Conservation (phyloP, 2,329 filamentous ascomycete species). For the Geosmithia morbida region DNA sequence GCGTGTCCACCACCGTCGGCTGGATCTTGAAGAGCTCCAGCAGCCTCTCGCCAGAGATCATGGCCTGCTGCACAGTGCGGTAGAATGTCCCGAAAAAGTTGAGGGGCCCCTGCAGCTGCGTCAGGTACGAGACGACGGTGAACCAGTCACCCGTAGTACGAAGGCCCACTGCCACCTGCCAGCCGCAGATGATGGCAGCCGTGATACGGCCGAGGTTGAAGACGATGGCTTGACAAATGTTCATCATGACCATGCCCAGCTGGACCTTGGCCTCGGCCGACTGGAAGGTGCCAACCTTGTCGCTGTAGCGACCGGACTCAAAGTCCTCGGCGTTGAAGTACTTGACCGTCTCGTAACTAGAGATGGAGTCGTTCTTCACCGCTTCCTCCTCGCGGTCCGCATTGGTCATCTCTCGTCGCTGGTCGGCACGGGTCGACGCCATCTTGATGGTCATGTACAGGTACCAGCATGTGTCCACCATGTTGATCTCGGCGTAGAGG, state of each 20-base stretch:
- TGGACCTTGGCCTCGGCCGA: constrained; percentile 62
- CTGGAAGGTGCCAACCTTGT: constrained; percentile 59
- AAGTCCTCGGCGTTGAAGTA: constrained; percentile 79
- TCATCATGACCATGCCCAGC: constrained; percentile 65
- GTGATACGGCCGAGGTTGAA: constrained; percentile 66
- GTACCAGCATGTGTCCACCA: constrained; percentile 89
- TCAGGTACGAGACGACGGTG: constrained; percentile 59
- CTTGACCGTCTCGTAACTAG: constrained; percentile 93
- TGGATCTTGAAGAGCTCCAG: constrained; percentile 93
- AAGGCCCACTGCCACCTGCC: constrained; percentile 56
- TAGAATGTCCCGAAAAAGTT: constrained; percentile 95
- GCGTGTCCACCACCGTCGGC: constrained; percentile 74
- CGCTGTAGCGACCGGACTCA: constrained; percentile 60
- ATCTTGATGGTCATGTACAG: constrained; percentile 93
- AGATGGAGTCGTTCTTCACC: constrained; percentile 96
- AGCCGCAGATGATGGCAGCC: constrained; percentile 60
- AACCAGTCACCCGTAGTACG: constrained; percentile 60
- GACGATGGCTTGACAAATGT: constrained; percentile 65
- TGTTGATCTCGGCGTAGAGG: constrained; percentile 79
- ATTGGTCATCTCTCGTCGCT: constrained; percentile 88
- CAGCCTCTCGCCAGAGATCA: constrained; percentile 94
- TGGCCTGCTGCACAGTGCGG: constrained; percentile 83
- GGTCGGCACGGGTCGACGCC: constrained; percentile 83
- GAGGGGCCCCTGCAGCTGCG: constrained; percentile 64
- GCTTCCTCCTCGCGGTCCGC: constrained; percentile 90